Percentiles rank a stretch among this genome's conserved stretches.
phyloP scores from a whole-genome alignment of 163 green algal species.

The Coccomyxa subellipsoidea region DNA sequence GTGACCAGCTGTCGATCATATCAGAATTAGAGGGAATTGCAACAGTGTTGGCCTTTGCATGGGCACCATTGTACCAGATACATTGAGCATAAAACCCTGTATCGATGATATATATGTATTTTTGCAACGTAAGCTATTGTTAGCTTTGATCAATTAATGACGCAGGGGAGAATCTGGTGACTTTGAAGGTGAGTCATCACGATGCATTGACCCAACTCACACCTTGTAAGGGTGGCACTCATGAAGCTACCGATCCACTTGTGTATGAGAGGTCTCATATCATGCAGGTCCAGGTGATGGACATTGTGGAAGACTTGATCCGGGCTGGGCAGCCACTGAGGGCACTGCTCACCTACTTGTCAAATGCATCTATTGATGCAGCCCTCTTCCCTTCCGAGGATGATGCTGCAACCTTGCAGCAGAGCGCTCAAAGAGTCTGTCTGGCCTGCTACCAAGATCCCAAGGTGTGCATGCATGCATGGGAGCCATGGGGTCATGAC shows the following conservation, averaged over 20 bases:
- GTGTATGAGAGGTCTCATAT: not conserved
- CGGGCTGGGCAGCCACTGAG: not conserved
- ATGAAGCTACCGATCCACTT: not conserved
- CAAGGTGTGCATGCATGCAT: not conserved
- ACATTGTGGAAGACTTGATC: not conserved
- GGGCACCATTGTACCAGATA: no score
- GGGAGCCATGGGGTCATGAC: not conserved
- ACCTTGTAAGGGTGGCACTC: no score
- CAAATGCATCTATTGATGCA: not conserved
- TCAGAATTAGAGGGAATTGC: no score
- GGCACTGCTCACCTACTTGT: not conserved
- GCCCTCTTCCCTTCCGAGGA: not conserved
- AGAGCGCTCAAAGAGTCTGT: not conserved
- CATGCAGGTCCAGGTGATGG: not conserved
- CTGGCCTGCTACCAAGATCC: not conserved
- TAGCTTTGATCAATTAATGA: no score
- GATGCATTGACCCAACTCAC: no score
- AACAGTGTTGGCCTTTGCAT: no score
- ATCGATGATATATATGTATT: no score
- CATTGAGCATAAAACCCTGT: no score
- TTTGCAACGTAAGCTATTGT: no score
- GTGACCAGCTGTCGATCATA: no score
- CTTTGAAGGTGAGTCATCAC: no score
- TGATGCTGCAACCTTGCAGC: not conserved
- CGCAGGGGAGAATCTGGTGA: no score